Base-by-base conservation (phyloP, 1,284 basidiomycete species). In the Neonothopanus nambi region DNA sequence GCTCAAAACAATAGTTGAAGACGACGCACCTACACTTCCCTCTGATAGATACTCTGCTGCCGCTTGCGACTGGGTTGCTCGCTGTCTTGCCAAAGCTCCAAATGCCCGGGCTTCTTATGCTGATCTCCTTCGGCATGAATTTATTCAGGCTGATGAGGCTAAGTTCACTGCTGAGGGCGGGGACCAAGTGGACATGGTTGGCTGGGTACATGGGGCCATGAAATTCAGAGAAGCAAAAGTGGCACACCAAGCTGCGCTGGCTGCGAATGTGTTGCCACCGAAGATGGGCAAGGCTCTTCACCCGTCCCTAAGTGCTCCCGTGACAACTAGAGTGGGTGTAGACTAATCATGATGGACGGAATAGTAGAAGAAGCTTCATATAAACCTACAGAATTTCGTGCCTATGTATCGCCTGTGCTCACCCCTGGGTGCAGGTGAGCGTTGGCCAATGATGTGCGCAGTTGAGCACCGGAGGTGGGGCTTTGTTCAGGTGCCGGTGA, bases 1-100 rank as follows among this genome's bases (percentile, higher is more conserved):
- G 72, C 76, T 99, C 38, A 93, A 91, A 26, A 95, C 95, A 1
- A 99, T 99, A 59, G 95, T 99, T 3, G 87, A 98, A 61, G 97
- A 95, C 1, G 89, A 95, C 45, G 86, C 95, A 6, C 96, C 97
- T 3, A 82, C 85, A 51, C 74, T 99, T 41, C 94, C 95, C 58
- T 69, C 71, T 62, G 70, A 70, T 6, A 66, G 61, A 24, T 76
- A 73, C 60, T 70, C 70, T 47, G 70, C 76, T 24, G 66, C 71
- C 7, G 84, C 85, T 12, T 75, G 78, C 51, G 80, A 87, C 56
- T 88, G 81, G 72, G 78, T 87, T 24, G 69, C 73, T 12, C 68
- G 63, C 54, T 91, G 93, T 66, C 71, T 97, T 57, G 76, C 82
- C 60, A 95, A 95, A 72, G 79, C 87, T 54, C 89, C 94, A 0